These are phyloP conservation scores for Leccinum subrobustum DNA, from an alignment of 1,284 basidiomycete species.

Conservation along the genomic window DNA sequence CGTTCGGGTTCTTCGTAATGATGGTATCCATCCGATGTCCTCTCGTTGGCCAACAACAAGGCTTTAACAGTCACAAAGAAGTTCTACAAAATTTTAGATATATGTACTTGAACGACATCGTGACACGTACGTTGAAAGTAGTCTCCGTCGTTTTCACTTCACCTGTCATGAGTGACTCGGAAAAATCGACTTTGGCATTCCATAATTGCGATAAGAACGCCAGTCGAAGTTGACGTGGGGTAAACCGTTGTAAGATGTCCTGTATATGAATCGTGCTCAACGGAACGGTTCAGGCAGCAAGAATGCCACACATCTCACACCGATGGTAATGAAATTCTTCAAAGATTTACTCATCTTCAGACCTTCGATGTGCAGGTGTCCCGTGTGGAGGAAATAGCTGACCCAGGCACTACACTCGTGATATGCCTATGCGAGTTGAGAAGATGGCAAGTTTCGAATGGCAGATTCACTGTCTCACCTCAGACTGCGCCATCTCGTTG, in stretches of 20 bases:
- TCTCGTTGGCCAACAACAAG: constrained; percentile 53
- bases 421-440: constrained; percentile 63
- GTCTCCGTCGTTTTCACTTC: constrained; percentile 89
- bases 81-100: constrained; percentile 61
- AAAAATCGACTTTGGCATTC: constrained; percentile 95
- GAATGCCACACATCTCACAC: constrained; percentile 55
- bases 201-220: constrained; percentile 92
- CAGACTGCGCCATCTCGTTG: constrained; percentile 97
- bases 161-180: constrained; percentile 82
- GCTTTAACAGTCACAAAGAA: constrained; percentile 92
- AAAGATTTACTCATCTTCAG: constrained; percentile 99
- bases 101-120: neutral
- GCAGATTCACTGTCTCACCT: constrained; percentile 51
- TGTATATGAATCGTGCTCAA: constrained; percentile 32
- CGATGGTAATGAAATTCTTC: constrained; percentile 99
- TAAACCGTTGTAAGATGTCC: constrained; percentile 89
- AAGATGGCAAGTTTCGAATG: constrained; percentile 6
- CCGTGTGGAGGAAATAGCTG: constrained; percentile 98
- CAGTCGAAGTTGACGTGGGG: constrained; percentile 89
- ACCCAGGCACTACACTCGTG: constrained; percentile 95
- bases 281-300: constrained; percentile 3
- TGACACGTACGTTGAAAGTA: constrained; percentile 74
- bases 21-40: constrained; percentile 57
- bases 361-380: constrained; percentile 98
- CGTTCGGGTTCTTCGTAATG: constrained; percentile 66